phyloP scores from a whole-genome alignment of 208 protist genomes.

The Trypanosoma platydactyli region DNA sequence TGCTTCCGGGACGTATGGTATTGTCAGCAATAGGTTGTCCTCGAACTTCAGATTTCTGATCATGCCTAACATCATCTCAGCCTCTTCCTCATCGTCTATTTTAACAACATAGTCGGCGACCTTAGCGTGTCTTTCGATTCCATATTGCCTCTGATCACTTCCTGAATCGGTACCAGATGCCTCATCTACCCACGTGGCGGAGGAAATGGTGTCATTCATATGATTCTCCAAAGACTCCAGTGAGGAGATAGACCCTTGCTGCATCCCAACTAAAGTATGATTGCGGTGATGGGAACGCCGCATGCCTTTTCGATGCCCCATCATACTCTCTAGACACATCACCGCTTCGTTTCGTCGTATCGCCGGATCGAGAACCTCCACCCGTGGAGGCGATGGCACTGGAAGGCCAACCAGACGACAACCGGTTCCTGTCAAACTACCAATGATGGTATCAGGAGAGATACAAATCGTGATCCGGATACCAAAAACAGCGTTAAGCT shows the following conservation, averaged over 20 bases:
- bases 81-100: slow-evolving; percentile 90
- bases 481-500: slow-evolving; percentile 88
- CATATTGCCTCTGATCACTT: slow-evolving; percentile 18
- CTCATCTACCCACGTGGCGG: slow-evolving; percentile 16
- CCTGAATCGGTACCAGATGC: slow-evolving; percentile 22
- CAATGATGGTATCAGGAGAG: slow-evolving; percentile 68
- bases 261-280: background rate
- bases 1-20: slow-evolving; percentile 78
- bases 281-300: background rate
- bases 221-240: background rate
- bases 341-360: slow-evolving; percentile 66
- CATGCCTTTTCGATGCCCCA: slow-evolving; percentile 39
- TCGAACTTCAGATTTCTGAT: slow-evolving; percentile 57
- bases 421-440: slow-evolving; percentile 75
- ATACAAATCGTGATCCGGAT: slow-evolving; percentile 77
- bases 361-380: slow-evolving; percentile 61
- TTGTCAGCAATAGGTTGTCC: slow-evolving; percentile 72
- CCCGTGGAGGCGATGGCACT: slow-evolving; percentile 50
- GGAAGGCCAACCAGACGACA: slow-evolving; percentile 77
- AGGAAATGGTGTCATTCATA: slow-evolving; percentile 1
- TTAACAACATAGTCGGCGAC: slow-evolving; percentile 72
- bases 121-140: slow-evolving; percentile 15
- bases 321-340: slow-evolving; percentile 58
- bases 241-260: slow-evolving; percentile 2
- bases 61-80: slow-evolving; percentile 84